Evolutionary conservation across 1,284 basidiomycete species (phyloP), one percentile per base, ranked within the genome.

Genomic region (Ganoderma lucidum): DNA sequence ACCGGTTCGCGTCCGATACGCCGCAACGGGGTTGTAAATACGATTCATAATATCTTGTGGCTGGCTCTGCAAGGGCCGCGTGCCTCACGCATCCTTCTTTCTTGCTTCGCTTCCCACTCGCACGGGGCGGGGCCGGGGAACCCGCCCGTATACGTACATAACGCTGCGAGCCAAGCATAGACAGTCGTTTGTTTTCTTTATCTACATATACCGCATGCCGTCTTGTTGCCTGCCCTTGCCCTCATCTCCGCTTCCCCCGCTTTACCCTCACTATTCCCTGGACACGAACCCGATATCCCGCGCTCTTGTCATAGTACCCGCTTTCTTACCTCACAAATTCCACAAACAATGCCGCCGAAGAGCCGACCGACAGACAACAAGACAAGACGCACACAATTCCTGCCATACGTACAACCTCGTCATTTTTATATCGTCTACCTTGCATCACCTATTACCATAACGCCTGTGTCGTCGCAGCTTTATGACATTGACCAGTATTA

Each of bases 401-500:
- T 51, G 48, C 48, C 48, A 28, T 44, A 44, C 42, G 17, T 53
- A 53, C 28, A 53, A 53, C 23, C 48, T 28, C 23, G 23, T 53
- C 48, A 9, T 12, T 51, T 51, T 32, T 30, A 66, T 58, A 37
- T 15, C 62, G 58, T 48, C 32, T 39, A 63, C 53, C 44, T 69
- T 70, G 68, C 63, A 62, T 68, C 62, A 39, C 12, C 35, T 14
- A 65, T 62, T 71, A 71, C 62, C 70, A 66, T 73, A 73, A 70
- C 70, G 72, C 66, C 72, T 71, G 72, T 71, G 70, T 69, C 70
- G 68, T 71, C 70, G 68, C 67, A 68, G 60, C 28, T 69, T 62
- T 70, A 71, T 73, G 70, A 73, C 70, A 70, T 65, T 71, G 70
- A 73, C 67, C 66, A 66, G 63, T 71, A 66, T 70, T 68, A 66